Evolutionary conservation across 208 protist genomes (phyloP).

Genomic region (Polymyxa betae): DNA sequence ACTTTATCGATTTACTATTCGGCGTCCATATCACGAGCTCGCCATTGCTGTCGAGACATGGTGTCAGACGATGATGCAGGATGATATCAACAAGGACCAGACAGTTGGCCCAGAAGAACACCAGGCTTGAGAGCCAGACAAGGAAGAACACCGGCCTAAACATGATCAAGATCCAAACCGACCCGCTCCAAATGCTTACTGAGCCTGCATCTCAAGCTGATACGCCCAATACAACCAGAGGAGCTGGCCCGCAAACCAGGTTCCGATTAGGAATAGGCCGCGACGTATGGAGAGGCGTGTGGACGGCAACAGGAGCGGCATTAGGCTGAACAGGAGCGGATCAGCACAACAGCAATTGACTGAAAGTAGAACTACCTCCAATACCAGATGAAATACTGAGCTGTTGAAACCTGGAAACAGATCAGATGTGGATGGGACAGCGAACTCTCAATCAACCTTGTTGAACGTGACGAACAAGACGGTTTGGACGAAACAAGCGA

Average conservation of each 20-base stretch:
- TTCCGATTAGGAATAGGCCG: background rate
- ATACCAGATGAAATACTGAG: slow-evolving; percentile 46
- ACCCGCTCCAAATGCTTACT: background rate
- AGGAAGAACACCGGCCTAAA: slow-evolving; percentile 20
- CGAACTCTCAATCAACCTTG: background rate
- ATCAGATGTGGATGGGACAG: background rate
- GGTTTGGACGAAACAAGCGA: slow-evolving; percentile 24
- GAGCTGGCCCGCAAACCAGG: slow-evolving; percentile 20
- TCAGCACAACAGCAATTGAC: background rate
- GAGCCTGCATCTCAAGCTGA: background rate
- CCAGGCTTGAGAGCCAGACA: slow-evolving; percentile 17
- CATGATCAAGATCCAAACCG: background rate
- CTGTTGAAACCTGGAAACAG: slow-evolving; percentile 5
- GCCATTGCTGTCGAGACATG: background rate
- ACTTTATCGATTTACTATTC: background rate
- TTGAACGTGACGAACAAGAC: slow-evolving; percentile 41
- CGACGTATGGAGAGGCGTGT: background rate
- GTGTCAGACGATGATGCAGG: background rate
- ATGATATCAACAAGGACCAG: slow-evolving; percentile 29
- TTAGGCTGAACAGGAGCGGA: background rate
- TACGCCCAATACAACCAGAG: slow-evolving; percentile 3
- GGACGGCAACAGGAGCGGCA: background rate
- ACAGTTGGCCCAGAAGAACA: slow-evolving; percentile 39
- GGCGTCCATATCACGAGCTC: background rate
- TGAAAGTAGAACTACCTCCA: slow-evolving; percentile 30